Evolutionary conservation across 495 filamentous ascomycete species (phyloP), one percentile per base, ranked within the genome.

Genomic region (Parachaetomium inaequale): DNA sequence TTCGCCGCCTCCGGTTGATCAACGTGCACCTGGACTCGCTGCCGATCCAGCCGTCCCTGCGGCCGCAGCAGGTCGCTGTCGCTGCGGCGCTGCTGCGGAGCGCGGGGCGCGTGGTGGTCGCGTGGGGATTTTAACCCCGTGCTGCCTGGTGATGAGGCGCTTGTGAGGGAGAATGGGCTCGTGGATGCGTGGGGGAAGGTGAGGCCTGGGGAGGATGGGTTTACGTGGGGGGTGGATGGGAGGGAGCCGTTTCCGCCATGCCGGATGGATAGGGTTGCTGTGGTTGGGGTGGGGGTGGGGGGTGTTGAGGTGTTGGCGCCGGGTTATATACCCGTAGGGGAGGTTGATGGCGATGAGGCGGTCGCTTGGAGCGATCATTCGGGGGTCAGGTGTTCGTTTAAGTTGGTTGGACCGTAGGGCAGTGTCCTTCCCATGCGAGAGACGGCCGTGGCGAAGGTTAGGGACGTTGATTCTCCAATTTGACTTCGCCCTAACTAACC

Each of bases 21-120:
- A 58, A 58, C 21, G 43, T 58, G 7, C 55, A 58, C 7, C 29
- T 58, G 4, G 56, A 58, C 19, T 50, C 56, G 0, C 56, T 58
- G 29, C 43, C 42, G 1, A 49, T 58, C 28, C 42, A 58, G 43
- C 56, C 56, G 0, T 49, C 43, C 10, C 45, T 47, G 5, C 43
- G 43, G 19, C 56, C 56, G 1, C 29, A 58, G 11, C 56, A 58
- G 7, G 43, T 58, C 56, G 5, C 42, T 2, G n/a, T n/a, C 3
- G 31, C 12, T 15, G 56, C 56, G 0, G 17, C 56, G 3, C 32
- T 36, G 1, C 56, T 47, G 6, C 56, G 43, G 19, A 50, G 43
- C 4, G 56, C 43, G 1, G 43, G 45, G 43, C 28, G 43, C 29
- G 56, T 43, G 3, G 19, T 49, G 3, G 56, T 50, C 8, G 56